These are phyloP conservation scores for Eucalyptus fibrosa DNA, from an alignment of 345 rosid species.

Conservation along the genomic window DNA sequence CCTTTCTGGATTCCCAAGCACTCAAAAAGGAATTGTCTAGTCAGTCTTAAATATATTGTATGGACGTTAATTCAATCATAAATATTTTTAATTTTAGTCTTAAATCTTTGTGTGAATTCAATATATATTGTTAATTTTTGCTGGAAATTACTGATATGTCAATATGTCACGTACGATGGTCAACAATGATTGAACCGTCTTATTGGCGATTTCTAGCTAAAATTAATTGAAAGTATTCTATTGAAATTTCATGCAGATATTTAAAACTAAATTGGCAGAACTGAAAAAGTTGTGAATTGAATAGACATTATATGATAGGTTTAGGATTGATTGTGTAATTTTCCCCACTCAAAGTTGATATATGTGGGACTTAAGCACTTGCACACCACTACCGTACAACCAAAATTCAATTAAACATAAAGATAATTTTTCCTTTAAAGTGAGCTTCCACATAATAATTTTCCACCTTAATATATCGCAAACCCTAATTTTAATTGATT, in stretches of 20 bases:
- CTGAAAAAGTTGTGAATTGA: background rate
- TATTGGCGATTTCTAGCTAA: background rate
- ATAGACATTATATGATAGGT: background rate
- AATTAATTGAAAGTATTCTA: background rate
- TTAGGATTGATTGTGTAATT: background rate
- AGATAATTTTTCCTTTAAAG: background rate
- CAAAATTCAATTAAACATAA: background rate
- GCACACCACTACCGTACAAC: background rate
- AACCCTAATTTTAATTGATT: background rate
- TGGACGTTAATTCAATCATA: background rate
- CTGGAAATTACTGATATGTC: accelerated
- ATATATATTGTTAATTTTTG: background rate
- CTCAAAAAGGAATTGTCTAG: background rate
- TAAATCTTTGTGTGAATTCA: background rate
- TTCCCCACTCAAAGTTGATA: background rate
- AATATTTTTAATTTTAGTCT: background rate
- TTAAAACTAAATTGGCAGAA: background rate
- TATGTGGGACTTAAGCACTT: background rate
- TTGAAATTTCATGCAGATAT: background rate
- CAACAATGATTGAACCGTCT: accelerated
- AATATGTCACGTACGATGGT: background rate
- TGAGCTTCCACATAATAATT: background rate
- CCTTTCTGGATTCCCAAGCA: background rate
- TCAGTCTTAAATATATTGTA: background rate
- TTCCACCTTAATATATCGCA: background rate